phyloP scores from a whole-genome alignment of 176 grass and related monocot species.

The Areca catechu region DNA sequence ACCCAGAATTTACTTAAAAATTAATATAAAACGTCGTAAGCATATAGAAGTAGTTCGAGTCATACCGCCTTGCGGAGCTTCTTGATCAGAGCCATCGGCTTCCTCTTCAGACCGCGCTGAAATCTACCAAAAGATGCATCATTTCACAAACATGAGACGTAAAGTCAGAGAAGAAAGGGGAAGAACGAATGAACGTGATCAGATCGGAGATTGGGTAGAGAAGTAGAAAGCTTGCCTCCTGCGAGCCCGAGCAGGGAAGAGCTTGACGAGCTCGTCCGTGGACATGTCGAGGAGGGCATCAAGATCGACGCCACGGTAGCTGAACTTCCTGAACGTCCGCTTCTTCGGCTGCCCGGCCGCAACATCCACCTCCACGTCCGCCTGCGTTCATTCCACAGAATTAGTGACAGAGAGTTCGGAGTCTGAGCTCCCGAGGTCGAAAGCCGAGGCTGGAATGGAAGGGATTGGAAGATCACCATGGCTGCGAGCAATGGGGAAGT shows the following conservation, averaged over 20 bases:
- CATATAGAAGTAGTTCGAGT: too few species aligned
- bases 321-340: constrained; percentile 10
- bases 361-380: not conserved
- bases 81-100: constrained; percentile 14
- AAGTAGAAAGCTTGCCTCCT: not conserved
- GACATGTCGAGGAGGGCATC: constrained; percentile 7
- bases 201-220: too few species aligned
- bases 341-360: constrained; percentile 8
- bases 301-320: constrained; percentile 7
- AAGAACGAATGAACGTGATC: too few species aligned
- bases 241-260: constrained; percentile 8
- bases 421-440: too few species aligned
- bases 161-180: not conserved
- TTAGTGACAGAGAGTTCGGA: too few species aligned
- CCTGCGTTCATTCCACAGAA: not conserved
- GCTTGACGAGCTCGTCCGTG: constrained; percentile 5
- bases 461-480: too few species aligned
- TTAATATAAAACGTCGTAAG: too few species aligned
- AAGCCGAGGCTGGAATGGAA: too few species aligned
- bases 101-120: constrained; percentile 8
- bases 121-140: not conserved
- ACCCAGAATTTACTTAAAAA: too few species aligned
- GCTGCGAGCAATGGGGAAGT: too few species aligned
- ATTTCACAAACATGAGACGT: not conserved
- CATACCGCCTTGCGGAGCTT: constrained; percentile 9